Conservation (phyloP, 2,329 filamentous ascomycete species). For the Ophiostoma pallidulum region DNA sequence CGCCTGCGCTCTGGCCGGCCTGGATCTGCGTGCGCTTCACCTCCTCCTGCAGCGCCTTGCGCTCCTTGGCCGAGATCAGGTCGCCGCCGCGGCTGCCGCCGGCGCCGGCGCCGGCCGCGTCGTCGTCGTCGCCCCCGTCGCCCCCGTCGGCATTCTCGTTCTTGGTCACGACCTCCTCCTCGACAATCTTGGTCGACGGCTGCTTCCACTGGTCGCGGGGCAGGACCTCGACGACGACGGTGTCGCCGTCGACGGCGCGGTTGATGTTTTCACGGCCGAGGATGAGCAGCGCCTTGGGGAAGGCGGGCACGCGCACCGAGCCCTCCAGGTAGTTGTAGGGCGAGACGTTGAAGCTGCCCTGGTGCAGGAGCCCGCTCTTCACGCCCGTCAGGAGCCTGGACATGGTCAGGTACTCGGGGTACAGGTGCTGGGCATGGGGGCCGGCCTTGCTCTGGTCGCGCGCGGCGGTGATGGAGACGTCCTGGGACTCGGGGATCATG, state of each 20-base stretch:
- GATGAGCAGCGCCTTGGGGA: constrained; percentile 79
- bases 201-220: constrained; percentile 96
- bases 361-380: constrained; percentile 79
- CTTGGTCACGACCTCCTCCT: constrained; percentile 83
- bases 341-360: constrained; percentile 92
- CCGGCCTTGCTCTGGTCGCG: constrained; percentile 25
- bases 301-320: constrained; percentile 79
- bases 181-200: constrained; percentile 89
- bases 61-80: constrained; percentile 81
- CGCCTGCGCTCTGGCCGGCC: constrained; percentile 55
- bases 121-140: constrained; percentile 58
- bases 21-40: constrained; percentile 77
- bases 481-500: constrained; percentile 78
- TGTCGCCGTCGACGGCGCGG: constrained; percentile 79
- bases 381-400: constrained; percentile 93
- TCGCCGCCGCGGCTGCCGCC: constrained; percentile 21
- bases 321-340: constrained; percentile 97
- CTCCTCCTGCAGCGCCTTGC: constrained; percentile 79
- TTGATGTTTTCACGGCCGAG: constrained; percentile 95
- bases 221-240: constrained; percentile 86
- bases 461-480: constrained; percentile 51
- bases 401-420: constrained; percentile 79
- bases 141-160: constrained; percentile 75
- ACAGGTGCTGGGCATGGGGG: constrained; percentile 55
- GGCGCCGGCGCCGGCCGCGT: constrained; percentile 1